phyloP scores from a whole-genome alignment of 805 yeast species.

The Schizosaccharomyces octosporus region DNA sequence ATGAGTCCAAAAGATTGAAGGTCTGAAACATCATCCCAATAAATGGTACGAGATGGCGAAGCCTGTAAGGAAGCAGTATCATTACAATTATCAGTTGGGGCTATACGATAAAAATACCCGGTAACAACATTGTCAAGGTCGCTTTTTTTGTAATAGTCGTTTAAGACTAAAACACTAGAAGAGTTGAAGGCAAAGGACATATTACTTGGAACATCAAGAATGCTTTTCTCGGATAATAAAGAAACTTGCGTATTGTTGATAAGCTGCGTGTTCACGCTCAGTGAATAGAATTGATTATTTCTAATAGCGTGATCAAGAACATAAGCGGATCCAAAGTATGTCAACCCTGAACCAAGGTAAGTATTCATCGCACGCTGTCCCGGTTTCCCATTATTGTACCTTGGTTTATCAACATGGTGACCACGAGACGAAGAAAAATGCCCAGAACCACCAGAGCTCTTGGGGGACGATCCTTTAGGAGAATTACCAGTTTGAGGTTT shows the following conservation, averaged over 20 bases:
- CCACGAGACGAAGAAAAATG: too few species aligned
- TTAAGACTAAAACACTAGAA: not conserved
- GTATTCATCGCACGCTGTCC: not conserved
- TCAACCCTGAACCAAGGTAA: not conserved
- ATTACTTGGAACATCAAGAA: not conserved
- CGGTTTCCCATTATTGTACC: too few species aligned
- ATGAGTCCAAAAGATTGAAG: not conserved
- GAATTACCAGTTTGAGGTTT: too few species aligned
- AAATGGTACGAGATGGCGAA: not conserved
- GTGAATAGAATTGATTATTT: not conserved
- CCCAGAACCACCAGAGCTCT: too few species aligned
- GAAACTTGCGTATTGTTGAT: not conserved
- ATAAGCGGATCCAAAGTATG: not conserved
- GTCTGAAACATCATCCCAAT: not conserved
- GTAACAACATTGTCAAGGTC: not conserved
- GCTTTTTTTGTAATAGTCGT: not conserved
- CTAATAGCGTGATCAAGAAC: not conserved
- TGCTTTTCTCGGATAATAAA: not conserved
- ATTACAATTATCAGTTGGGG: not conserved
- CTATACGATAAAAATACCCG: not conserved
- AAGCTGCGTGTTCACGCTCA: not conserved
- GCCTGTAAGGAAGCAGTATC: not conserved
- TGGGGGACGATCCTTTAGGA: too few species aligned
- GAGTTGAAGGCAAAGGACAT: not conserved
- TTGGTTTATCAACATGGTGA: too few species aligned